phyloP scores from a whole-genome alignment of 192 early-diverging fungal species.

The Podila verticillata region DNA sequence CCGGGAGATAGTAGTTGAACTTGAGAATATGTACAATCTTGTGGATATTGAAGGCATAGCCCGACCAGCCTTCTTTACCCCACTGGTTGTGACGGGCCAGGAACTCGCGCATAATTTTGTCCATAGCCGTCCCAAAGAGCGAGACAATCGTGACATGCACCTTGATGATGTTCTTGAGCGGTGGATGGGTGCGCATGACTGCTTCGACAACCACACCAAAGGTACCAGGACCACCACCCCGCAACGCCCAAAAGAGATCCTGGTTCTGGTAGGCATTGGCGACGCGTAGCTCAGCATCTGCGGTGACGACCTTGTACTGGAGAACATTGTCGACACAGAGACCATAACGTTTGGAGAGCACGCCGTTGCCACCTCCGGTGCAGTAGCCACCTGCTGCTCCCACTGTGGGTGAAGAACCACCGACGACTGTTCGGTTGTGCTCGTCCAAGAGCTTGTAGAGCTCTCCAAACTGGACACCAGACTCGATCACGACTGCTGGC shows the following conservation, averaged over 20 bases:
- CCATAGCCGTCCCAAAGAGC: too few relatives aligned
- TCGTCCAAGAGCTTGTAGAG: constrained; percentile 34
- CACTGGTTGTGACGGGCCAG: too few relatives aligned
- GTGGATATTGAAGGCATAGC: too few relatives aligned
- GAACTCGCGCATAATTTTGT: too few relatives aligned
- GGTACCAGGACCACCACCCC: constrained; percentile 64
- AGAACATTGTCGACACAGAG: constrained; percentile 62
- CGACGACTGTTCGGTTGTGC: constrained; percentile 45
- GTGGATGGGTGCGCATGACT: constrained; percentile 23
- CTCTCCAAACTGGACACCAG: constrained; percentile 58
- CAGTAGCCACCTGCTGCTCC: constrained; percentile 57
- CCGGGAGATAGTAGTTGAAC: too few relatives aligned
- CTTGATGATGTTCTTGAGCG: constrained; percentile 14
- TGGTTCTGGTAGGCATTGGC: constrained; percentile 52
- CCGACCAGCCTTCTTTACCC: too few relatives aligned
- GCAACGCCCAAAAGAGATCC: constrained; percentile 69
- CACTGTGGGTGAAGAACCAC: constrained; percentile 40
- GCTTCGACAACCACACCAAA: constrained; percentile 49
- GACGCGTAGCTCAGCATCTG: constrained; percentile 52
- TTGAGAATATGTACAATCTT: too few relatives aligned
- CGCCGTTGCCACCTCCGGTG: constrained; percentile 59
- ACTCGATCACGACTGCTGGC: constrained; percentile 45
- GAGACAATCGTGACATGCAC: not conserved
- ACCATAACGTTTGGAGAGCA: constrained; percentile 57
- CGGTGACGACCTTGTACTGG: constrained; percentile 61